Evolutionary conservation across 768 basidiomycete species (phyloP).

Genomic region (Calocybe indica): DNA sequence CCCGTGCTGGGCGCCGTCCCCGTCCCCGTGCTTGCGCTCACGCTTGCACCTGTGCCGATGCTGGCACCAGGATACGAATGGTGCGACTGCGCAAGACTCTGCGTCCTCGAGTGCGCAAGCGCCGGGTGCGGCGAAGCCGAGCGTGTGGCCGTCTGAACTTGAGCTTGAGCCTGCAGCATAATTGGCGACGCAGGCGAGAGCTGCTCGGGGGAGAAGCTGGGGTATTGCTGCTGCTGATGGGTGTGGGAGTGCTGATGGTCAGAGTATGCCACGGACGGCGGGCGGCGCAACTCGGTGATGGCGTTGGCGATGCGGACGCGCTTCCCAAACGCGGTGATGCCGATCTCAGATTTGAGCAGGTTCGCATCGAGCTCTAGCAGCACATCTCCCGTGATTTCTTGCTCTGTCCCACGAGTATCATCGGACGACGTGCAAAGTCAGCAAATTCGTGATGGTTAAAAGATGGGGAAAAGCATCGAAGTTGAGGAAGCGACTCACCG

Average conservation of each 20-base stretch:
- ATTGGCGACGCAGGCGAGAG: constrained; percentile 28
- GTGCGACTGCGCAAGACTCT: constrained; percentile 39
- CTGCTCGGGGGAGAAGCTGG: constrained; percentile 20
- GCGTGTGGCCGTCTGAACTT: background rate
- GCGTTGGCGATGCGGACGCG: constrained; percentile 90
- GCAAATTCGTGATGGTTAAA: background rate
- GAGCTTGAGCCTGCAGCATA: constrained; percentile 15
- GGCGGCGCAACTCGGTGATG: constrained; percentile 79
- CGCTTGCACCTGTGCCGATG: no score
- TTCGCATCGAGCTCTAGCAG: constrained; percentile 90
- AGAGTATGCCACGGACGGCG: constrained; percentile 55
- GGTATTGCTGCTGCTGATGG: no score
- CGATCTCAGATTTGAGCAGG: constrained; percentile 89
- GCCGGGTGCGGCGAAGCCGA: constrained; percentile 24
- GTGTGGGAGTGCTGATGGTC: constrained; percentile 15
- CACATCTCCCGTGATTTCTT: constrained; percentile 98
- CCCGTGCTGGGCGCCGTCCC: no score
- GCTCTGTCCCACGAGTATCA: constrained; percentile 46
- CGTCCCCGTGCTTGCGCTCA: no score
- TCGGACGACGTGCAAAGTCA: no score
- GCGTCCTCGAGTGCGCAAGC: constrained; percentile 34
- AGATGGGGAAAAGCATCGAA: background rate
- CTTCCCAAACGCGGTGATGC: constrained; percentile 91
- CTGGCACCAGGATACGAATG: constrained; percentile 35
- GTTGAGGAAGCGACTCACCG: constrained; percentile 40